phyloP scores from a whole-genome alignment of 768 basidiomycete species.

The Clavulina sp. region DNA sequence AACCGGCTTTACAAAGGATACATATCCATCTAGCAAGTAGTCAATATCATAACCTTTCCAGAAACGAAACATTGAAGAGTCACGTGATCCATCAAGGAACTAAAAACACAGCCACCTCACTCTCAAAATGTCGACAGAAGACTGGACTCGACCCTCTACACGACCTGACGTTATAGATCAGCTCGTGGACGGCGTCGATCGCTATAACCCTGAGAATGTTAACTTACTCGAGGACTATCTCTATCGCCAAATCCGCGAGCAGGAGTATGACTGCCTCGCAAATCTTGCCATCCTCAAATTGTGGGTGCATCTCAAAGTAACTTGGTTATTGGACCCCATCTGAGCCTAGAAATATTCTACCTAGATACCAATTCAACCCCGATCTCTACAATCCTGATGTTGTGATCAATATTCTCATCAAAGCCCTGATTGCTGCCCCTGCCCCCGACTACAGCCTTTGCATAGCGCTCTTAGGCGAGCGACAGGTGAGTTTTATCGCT shows the following conservation, averaged over 20 bases:
- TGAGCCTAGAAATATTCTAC: not conserved
- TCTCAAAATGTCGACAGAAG: conserved; percentile 8
- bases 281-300: conserved; percentile 91
- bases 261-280: conserved; percentile 86
- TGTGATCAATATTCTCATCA: conserved; percentile 86
- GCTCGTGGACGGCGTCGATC: conserved; percentile 82
- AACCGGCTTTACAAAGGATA: no score
- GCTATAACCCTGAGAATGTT: conserved; percentile 93
- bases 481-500: conserved; percentile 16
- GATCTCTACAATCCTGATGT: conserved; percentile 86
- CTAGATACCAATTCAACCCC: conserved; percentile 90
- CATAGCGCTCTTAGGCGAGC: conserved; percentile 78
- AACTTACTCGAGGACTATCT: conserved; percentile 91
- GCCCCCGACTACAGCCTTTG: conserved; percentile 90
- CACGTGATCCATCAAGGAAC: not conserved
- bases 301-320: no score
- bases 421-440: conserved; percentile 69
- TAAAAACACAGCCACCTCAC: not conserved
- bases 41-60: no score
- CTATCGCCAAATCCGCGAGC: conserved; percentile 78
- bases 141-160: conserved; percentile 59
- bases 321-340: conserved; percentile 5
- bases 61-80: no score
- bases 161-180: conserved; percentile 79
- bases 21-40: no score